A percentile compares a stretch with the other conserved stretches of the same genome.
Evolutionary conservation across 2,329 filamentous ascomycete genomes (phyloP).

Genomic region (Botryosphaeria dothidea): DNA sequence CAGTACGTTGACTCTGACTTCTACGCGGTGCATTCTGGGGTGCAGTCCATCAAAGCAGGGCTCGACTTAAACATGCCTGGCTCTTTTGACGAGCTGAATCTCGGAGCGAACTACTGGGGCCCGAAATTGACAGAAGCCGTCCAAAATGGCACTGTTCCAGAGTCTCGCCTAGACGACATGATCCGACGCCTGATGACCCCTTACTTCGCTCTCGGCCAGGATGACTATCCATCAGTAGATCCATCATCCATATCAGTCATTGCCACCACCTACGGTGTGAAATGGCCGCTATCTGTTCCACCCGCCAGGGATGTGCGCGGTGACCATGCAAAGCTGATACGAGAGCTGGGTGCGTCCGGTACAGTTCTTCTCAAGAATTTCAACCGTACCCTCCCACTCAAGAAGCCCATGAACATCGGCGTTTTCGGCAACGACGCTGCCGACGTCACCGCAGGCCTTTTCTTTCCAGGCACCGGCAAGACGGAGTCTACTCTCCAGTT

Average conservation of each 20-base stretch:
- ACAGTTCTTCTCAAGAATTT: slow-evolving; percentile 52
- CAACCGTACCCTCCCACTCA: slow-evolving; percentile 52
- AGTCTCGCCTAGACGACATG: slow-evolving; percentile 49
- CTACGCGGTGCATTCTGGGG: slow-evolving; percentile 28
- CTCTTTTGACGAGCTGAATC: slow-evolving; percentile 8
- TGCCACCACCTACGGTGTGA: background rate
- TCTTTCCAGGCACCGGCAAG: slow-evolving; percentile 53
- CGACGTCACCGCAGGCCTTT: slow-evolving; percentile 47
- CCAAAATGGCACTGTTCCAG: slow-evolving; percentile 43
- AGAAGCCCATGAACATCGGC: slow-evolving; percentile 49
- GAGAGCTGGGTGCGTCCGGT: slow-evolving; percentile 42
- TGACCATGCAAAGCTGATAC: slow-evolving; percentile 36
- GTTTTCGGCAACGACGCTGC: slow-evolving; percentile 53
- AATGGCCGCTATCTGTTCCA: background rate
- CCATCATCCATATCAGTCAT: background rate
- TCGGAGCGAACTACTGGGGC: background rate
- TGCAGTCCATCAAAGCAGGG: slow-evolving; percentile 29
- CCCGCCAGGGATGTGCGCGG: slow-evolving; percentile 30
- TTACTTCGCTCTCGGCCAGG: slow-evolving; percentile 47
- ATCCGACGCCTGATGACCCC: slow-evolving; percentile 47
- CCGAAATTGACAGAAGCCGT: slow-evolving; percentile 40
- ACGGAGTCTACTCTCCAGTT: slow-evolving; percentile 23
- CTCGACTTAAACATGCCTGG: slow-evolving; percentile 24
- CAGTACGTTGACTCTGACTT: slow-evolving; percentile 27
- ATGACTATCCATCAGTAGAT: slow-evolving; percentile 42